Evolutionary conservation across 1,139 yeast genomes (phyloP).

Genomic region (Nadsonia commutata): DNA sequence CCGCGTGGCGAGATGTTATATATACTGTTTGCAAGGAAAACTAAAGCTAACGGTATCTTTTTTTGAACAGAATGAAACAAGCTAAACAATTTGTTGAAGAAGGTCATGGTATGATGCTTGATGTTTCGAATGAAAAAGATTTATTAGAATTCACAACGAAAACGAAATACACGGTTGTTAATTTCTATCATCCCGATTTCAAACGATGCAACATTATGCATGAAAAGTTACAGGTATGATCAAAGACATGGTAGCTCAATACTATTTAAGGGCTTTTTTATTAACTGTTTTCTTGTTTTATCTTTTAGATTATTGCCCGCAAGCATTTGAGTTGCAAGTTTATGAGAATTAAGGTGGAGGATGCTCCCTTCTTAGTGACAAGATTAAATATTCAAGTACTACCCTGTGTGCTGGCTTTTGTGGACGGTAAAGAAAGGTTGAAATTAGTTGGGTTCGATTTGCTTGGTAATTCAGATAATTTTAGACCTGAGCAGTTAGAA

Average conservation of each 20-base stretch:
- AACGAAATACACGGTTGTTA: constrained; percentile 36
- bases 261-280: too few species aligned
- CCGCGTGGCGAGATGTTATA: too few species aligned
- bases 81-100: constrained; percentile 27
- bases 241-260: too few species aligned
- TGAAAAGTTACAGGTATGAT: constrained; percentile 17
- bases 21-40: too few species aligned
- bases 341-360: constrained; percentile 42
- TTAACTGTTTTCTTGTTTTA: not conserved
- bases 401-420: constrained; percentile 57
- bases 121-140: constrained; percentile 36
- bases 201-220: constrained; percentile 45
- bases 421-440: constrained; percentile 40
- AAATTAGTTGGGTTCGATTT: constrained; percentile 56
- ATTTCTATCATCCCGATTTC: constrained; percentile 51
- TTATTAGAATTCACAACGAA: constrained; percentile 38
- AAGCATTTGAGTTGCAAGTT: constrained; percentile 45
- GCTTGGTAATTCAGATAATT: constrained; percentile 30
- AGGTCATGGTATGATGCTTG: constrained; percentile 30
- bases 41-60: not conserved
- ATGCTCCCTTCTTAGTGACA: constrained; percentile 58
- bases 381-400: constrained; percentile 49
- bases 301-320: constrained; percentile 27
- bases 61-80: constrained; percentile 18
- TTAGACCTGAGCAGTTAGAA: constrained; percentile 34